Percentiles rank a stretch among this genome's conserved stretches.
Evolutionary conservation across 2,329 filamentous ascomycete species (phyloP).

Genomic region (Fusarium sublunatum): DNA sequence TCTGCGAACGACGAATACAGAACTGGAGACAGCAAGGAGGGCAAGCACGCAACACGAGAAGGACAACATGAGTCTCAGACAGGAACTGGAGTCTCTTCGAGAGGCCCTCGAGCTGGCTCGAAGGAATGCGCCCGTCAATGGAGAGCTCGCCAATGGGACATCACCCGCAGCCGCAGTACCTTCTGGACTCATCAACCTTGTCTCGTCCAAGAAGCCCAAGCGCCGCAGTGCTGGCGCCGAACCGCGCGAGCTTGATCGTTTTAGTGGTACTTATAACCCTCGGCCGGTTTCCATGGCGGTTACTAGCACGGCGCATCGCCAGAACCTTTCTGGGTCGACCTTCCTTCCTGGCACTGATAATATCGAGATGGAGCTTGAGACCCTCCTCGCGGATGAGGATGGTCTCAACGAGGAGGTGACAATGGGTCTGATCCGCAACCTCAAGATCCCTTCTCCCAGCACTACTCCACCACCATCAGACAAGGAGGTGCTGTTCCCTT

Average conservation of each 20-base stretch:
- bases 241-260: constrained; percentile 85
- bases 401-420: constrained; percentile 97
- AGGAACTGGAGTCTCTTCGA: constrained; percentile 89
- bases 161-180: constrained; percentile 62
- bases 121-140: constrained; percentile 79
- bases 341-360: constrained; percentile 87
- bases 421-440: constrained; percentile 92
- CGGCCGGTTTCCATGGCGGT: constrained; percentile 97
- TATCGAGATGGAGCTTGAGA: constrained; percentile 94
- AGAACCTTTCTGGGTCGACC: constrained; percentile 77
- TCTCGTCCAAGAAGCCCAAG: constrained; percentile 97
- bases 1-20: constrained; percentile 79
- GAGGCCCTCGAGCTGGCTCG: constrained; percentile 92
- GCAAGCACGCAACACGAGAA: constrained; percentile 81
- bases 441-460: constrained; percentile 93
- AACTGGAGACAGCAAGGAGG: constrained; percentile 82
- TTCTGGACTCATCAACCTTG: constrained; percentile 92
- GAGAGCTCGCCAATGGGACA: constrained; percentile 59
- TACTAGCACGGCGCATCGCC: constrained; percentile 72
- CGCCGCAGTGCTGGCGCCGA: constrained; percentile 91
- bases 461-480: constrained; percentile 91
- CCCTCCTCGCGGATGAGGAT: constrained; percentile 93
- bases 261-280: constrained; percentile 92
- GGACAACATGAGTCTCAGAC: constrained; percentile 85
- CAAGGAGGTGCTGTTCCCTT: constrained; percentile 98